Conservation (phyloP, 2,329 filamentous ascomycete species). For the Verticillium tricorpus region DNA sequence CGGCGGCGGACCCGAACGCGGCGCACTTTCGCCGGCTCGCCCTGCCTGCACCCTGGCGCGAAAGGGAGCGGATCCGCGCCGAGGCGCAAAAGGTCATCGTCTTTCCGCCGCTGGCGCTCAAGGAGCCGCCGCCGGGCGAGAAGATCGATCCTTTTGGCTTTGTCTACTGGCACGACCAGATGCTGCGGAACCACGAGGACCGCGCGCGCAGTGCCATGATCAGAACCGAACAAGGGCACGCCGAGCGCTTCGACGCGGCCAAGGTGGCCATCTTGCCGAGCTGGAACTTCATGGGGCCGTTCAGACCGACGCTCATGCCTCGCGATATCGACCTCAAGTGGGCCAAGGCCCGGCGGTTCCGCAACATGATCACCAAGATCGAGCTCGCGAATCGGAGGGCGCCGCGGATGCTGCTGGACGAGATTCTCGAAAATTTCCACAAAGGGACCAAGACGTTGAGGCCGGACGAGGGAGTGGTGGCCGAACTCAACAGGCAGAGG, state of each 20-base stretch:
- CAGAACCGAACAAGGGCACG: conserved; percentile 14
- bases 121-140: conserved; percentile 2
- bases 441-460: conserved; percentile 18
- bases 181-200: conserved; percentile 16
- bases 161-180: conserved; percentile 21
- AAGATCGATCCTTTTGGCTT: conserved; percentile 25
- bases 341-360: conserved; percentile 17
- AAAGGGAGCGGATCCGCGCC: conserved; percentile 10
- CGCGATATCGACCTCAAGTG: conserved; percentile 19
- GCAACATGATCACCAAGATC: conserved; percentile 17
- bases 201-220: conserved; percentile 18
- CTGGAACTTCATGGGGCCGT: conserved; percentile 24
- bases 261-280: conserved; percentile 17
- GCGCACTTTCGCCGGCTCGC: conserved; percentile 31
- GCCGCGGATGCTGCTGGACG: conserved; percentile 22
- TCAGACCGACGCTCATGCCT: conserved; percentile 17
- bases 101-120: conserved; percentile 8
- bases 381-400: conserved; percentile 14
- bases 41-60: conserved; percentile 25
- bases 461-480: not conserved
- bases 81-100: conserved; percentile 4
- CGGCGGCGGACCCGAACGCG: conserved; percentile 16
- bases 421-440: conserved; percentile 13
- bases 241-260: conserved; percentile 9
- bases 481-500: conserved; percentile 3